These are phyloP conservation scores for Leishmania turanica DNA, from an alignment of 208 protist genomes.

Conservation along the genomic window DNA sequence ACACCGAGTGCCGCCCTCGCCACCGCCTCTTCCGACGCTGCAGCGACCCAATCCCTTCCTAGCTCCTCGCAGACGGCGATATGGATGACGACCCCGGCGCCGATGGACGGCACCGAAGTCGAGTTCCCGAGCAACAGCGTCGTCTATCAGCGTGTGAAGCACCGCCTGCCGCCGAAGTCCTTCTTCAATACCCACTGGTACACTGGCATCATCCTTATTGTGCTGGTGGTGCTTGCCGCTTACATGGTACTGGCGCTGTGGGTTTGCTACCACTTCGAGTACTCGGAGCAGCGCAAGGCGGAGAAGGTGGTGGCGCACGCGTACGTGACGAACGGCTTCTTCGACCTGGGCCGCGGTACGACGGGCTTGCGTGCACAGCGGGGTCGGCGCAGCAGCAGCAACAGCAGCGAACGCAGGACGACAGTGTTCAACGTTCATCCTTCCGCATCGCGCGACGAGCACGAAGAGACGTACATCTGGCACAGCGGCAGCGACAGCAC, in stretches of 20 bases:
- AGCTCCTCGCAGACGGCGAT: neutral
- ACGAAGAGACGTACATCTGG: neutral
- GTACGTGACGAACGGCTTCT: conserved; percentile 35
- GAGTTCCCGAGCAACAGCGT: conserved; percentile 17
- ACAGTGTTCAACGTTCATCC: neutral
- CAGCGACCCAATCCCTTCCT: neutral
- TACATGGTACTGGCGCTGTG: conserved; percentile 36
- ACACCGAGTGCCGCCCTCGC: neutral
- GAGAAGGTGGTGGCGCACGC: conserved; percentile 35
- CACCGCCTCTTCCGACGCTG: neutral
- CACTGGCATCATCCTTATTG: conserved; percentile 41
- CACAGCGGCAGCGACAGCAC: conserved; percentile 18
- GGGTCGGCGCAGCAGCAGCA: neutral
- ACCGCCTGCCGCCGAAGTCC: neutral
- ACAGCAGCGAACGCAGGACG: neutral
- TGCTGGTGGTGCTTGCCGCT: conserved; percentile 14
- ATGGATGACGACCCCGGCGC: conserved; percentile 20
- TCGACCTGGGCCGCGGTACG: conserved; percentile 18
- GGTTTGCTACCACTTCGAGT: conserved; percentile 39
- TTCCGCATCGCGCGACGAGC: neutral
- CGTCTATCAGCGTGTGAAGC: conserved; percentile 14
- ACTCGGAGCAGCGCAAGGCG: conserved; percentile 31
- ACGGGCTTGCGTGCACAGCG: neutral
- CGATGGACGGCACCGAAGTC: conserved; percentile 2
- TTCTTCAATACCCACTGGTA: conserved; percentile 43